phyloP scores from a whole-genome alignment of 202 grass and related monocot species.

The Carex sylvatica region DNA sequence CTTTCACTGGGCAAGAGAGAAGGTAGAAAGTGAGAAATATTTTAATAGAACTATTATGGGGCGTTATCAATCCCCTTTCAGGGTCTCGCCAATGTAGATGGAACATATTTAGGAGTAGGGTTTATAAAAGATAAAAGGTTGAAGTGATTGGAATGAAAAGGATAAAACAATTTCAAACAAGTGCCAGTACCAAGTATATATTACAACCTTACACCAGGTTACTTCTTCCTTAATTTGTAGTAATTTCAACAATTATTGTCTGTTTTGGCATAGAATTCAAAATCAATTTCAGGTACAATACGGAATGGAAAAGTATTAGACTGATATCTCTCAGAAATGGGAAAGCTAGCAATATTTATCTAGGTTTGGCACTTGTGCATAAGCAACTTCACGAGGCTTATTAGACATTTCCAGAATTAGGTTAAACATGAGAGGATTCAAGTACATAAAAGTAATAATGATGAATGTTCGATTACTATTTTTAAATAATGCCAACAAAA shows the following conservation, averaged over 20 bases:
- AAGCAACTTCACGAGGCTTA: neutral
- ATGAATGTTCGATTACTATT: no score
- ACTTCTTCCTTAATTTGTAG: neutral
- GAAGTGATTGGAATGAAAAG: neutral
- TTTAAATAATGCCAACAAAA: neutral
- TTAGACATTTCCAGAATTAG: no score
- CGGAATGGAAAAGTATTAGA: no score
- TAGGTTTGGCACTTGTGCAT: no score
- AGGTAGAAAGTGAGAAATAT: neutral
- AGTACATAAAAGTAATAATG: no score
- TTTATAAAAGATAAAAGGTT: neutral
- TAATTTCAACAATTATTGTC: neutral
- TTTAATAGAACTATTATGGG: neutral
- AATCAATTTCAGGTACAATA: neutral
- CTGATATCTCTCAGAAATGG: no score
- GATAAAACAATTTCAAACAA: neutral
- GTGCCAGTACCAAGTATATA: neutral
- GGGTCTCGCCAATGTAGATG: neutral
- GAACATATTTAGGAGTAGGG: neutral
- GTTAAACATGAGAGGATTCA: no score
- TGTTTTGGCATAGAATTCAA: neutral
- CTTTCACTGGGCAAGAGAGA: neutral
- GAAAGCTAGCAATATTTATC: no score
- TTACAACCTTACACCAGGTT: neutral
- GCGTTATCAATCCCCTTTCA: neutral